These are phyloP conservation scores for Podaxis sp. DNA, from an alignment of 768 basidiomycete genomes.

Conservation along the genomic window DNA sequence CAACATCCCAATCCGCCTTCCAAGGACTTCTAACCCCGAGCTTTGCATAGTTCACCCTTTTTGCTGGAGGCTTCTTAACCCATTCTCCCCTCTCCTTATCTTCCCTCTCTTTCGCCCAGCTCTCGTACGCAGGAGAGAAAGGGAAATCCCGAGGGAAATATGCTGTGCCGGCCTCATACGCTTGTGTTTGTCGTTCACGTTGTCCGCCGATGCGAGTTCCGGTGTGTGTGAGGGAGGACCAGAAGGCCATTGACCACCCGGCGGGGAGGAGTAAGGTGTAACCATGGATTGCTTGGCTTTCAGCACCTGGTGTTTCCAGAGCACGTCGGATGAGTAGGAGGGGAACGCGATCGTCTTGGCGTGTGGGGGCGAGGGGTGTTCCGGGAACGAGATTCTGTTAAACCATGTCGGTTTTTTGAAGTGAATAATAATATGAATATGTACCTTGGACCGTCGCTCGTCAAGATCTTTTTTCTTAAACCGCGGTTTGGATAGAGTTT, in stretches of 20 bases:
- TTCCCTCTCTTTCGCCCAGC: slow-evolving; percentile 47
- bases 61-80: slow-evolving; percentile 85
- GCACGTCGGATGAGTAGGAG: slow-evolving; percentile 82
- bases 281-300: slow-evolving; percentile 61
- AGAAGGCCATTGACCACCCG: slow-evolving; percentile 92
- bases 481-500: slow-evolving; percentile 52
- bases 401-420: not conserved
- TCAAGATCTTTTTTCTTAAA: slow-evolving; percentile 88
- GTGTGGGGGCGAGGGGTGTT: slow-evolving; percentile 57
- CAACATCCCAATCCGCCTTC: slow-evolving; percentile 69
- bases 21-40: slow-evolving; percentile 71
- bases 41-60: slow-evolving; percentile 69
- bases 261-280: slow-evolving; percentile 86
- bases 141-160: slow-evolving; percentile 87
- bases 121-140: slow-evolving; percentile 48
- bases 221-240: slow-evolving; percentile 77
- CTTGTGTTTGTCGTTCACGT: slow-evolving; percentile 76
- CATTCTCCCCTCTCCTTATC: slow-evolving; percentile 58
- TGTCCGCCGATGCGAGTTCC: slow-evolving; percentile 86
- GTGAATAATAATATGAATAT: not conserved
- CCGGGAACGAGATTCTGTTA: slow-evolving; percentile 77
- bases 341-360: slow-evolving; percentile 82
- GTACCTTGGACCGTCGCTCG: slow-evolving; percentile 71
- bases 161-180: slow-evolving; percentile 73
- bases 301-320: slow-evolving; percentile 37